A percentile compares a stretch with the other conserved stretches of the same genome.
Evolutionary conservation across 23 red algal genomes (phyloP).

Genomic region (Gracilaria domingensis): DNA sequence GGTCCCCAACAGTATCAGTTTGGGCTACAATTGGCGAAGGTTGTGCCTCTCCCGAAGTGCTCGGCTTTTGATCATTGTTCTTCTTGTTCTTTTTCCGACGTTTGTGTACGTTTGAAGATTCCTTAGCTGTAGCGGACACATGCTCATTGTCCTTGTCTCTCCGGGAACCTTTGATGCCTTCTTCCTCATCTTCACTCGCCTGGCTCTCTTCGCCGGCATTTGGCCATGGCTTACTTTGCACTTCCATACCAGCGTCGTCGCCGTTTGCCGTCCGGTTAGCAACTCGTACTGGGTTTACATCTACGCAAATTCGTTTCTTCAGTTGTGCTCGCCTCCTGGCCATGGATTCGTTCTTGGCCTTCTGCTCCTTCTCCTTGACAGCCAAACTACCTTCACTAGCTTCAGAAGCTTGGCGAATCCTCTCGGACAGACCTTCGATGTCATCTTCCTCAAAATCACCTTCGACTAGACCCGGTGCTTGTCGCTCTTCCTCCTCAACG

Average conservation of each 20-base stretch:
- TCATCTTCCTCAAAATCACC: neutral
- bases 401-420: slow-evolving; percentile 7
- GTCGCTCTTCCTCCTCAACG: neutral
- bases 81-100: neutral
- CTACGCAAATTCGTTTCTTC: neutral
- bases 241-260: no score
- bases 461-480: neutral
- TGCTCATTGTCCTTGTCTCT: neutral
- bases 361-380: neutral
- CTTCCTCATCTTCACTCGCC: neutral
- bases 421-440: neutral
- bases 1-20: neutral
- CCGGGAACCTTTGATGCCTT: neutral
- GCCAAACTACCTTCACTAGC: neutral
- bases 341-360: neutral
- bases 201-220: neutral
- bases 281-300: neutral
- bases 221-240: neutral
- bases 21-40: neutral
- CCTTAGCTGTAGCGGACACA: neutral
- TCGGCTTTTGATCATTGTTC: neutral
- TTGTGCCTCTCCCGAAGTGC: neutral
- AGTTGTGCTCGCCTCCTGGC: neutral
- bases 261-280: neutral
- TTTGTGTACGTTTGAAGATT: neutral